Conservation (phyloP, 768 basidiomycete genomes). For the Dacryopinax primogenitus region DNA sequence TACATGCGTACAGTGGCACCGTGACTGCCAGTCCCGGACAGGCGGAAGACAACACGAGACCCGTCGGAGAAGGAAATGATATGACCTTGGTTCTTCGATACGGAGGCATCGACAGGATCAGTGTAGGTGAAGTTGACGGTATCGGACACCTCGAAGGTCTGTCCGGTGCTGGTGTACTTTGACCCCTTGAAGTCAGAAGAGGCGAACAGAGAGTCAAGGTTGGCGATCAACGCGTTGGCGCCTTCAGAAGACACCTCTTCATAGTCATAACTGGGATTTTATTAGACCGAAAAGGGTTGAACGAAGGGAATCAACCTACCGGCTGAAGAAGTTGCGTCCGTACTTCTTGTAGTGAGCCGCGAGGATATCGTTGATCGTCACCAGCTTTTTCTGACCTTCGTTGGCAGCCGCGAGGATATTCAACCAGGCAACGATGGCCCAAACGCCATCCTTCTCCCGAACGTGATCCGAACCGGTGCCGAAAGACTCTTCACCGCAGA, state of each 20-base stretch:
- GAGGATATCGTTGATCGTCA: slow-evolving; percentile 74
- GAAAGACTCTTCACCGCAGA: slow-evolving; percentile 98
- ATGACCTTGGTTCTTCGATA: slow-evolving; percentile 92
- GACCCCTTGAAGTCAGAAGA: slow-evolving; percentile 52
- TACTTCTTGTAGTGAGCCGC: slow-evolving; percentile 79
- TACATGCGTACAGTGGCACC: slow-evolving; percentile 96
- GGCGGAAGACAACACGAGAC: slow-evolving; percentile 84
- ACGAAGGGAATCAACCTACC: slow-evolving; percentile 20
- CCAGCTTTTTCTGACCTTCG: slow-evolving; percentile 43
- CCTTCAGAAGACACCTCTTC: slow-evolving; percentile 90
- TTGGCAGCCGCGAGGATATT: slow-evolving; percentile 86
- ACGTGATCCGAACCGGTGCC: slow-evolving; percentile 99
- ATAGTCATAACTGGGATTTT: slow-evolving; percentile 69
- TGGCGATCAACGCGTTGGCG: slow-evolving; percentile 70
- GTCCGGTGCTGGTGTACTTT: slow-evolving; percentile 49
- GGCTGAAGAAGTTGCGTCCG: slow-evolving; percentile 95
- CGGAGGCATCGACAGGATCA: slow-evolving; percentile 91
- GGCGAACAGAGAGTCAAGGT: slow-evolving; percentile 59
- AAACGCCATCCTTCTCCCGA: slow-evolving; percentile 97
- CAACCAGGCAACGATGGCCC: slow-evolving; percentile 96
- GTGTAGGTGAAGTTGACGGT: slow-evolving; percentile 89
- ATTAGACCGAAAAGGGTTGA: background rate
- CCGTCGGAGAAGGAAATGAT: slow-evolving; percentile 86
- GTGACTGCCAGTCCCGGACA: slow-evolving; percentile 90
- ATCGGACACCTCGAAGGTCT: slow-evolving; percentile 62